These are phyloP conservation scores for Xylariaceae sp. DNA, from an alignment of 2,329 filamentous ascomycete species.

Conservation along the genomic window DNA sequence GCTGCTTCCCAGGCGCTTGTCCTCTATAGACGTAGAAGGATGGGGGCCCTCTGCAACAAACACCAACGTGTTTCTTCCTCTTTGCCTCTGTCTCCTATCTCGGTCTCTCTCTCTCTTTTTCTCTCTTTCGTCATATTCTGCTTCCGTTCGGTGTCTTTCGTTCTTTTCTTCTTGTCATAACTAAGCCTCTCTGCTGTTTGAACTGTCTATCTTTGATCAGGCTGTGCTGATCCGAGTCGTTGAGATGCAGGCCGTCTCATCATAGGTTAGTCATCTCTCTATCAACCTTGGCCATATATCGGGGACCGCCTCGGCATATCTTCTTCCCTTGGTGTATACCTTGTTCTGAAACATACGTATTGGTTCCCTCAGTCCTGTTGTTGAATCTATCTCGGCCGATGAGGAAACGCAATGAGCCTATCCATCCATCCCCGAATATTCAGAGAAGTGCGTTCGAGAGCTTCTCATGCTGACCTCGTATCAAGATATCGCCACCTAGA, in stretches of 20 bases:
- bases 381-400: no score
- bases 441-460: conserved; percentile 15
- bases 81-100: no score
- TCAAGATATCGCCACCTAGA: conserved; percentile 28
- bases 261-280: conserved; percentile 30
- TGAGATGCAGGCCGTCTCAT: conserved; percentile 35
- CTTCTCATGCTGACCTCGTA: conserved; percentile 23
- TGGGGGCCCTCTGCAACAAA: conserved; percentile 25
- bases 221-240: conserved; percentile 28
- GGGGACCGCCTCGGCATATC: conserved; percentile 11
- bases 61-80: no score
- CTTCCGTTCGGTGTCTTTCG: conserved; percentile 16
- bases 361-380: no score
- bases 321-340: conserved; percentile 5
- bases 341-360: no score
- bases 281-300: conserved; percentile 22
- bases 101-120: no score
- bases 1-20: conserved; percentile 13
- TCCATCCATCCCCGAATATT: no score
- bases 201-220: conserved; percentile 22
- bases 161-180: conserved; percentile 11
- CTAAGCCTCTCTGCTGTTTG: conserved; percentile 14
- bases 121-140: conserved; percentile 16
- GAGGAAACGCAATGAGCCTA: no score
- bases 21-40: conserved; percentile 18